phyloP scores from a whole-genome alignment of 169 alveolate genomes.

The Cyclospora cayetanensis region DNA sequence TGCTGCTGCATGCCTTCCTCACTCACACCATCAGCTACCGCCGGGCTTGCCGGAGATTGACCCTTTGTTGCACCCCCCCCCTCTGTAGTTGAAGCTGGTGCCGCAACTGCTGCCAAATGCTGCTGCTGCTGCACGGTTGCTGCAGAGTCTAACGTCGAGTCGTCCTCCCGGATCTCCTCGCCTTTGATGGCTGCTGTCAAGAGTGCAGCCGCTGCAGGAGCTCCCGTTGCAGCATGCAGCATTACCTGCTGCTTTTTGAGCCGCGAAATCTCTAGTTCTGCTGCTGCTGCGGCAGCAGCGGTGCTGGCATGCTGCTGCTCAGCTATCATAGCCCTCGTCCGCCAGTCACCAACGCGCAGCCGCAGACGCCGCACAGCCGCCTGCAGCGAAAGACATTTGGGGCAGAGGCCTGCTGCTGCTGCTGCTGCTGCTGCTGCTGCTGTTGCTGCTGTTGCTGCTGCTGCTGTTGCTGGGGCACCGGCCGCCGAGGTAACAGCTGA shows the following conservation, averaged over 20 bases:
- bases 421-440: slow-evolving; percentile 58
- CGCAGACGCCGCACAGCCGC: slow-evolving; percentile 48
- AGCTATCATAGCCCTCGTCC: background rate
- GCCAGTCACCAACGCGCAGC: background rate
- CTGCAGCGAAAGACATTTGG: slow-evolving; percentile 39
- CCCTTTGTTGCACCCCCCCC: slow-evolving; percentile 4
- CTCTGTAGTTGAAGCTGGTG: background rate
- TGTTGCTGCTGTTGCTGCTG: too few species aligned
- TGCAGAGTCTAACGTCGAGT: background rate
- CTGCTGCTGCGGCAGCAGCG: too few species aligned
- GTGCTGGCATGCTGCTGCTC: slow-evolving; percentile 28
- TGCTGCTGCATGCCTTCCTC: slow-evolving; percentile 10
- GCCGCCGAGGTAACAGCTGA: too few species aligned
- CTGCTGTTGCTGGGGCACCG: background rate
- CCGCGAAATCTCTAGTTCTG: background rate
- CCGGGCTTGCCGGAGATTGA: background rate
- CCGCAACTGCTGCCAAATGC: background rate
- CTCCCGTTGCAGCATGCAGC: slow-evolving; percentile 30
- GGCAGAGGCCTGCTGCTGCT: slow-evolving; percentile 55
- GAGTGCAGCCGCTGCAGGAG: slow-evolving; percentile 33
- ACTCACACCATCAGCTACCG: background rate
- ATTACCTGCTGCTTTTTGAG: slow-evolving; percentile 27
- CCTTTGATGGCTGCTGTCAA: slow-evolving; percentile 6
- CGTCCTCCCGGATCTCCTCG: background rate
- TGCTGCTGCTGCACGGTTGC: slow-evolving; percentile 1